Evolutionary conservation across 2,329 filamentous ascomycete genomes (phyloP), one percentile per base, ranked within the genome.

Genomic region (Colletotrichum abscissum): DNA sequence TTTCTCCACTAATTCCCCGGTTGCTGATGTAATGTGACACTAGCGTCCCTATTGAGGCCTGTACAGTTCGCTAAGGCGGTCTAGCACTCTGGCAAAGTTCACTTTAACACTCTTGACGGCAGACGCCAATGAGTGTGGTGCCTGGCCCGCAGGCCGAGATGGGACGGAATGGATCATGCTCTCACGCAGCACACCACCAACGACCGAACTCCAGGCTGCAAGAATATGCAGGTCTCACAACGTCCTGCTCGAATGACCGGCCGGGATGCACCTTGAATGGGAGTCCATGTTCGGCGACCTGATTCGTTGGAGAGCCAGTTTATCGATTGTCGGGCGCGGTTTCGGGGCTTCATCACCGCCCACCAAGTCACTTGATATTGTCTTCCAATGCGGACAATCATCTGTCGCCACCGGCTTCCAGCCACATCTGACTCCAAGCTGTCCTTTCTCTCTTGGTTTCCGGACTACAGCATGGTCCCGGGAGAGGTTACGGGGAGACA

Each of bases 1-100:
- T 22, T 22, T 60, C 26, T 11, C 63, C 57, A 57, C 33, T 46
- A 30, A 33, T 22, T 54, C 26, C 30, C 66, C 67, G 24, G 60
- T 22, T 70, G 70, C 70, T 73, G 70, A 73, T 66, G 70, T 73
- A 73, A 73, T 70, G 46, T 62, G 67, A 26, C n/a, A 62, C 67
- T 73, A 73, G 70, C 60, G 67, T 54, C 59, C 19, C 24, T 28
- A 9, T 42, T 24, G 56, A 46, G 26, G 28, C 30, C 67, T 49
- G 67, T 65, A 73, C 55, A 46, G 46, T 62, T 56, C 55, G 67
- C 67, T 62, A 65, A 57, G 55, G 54, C 22, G 12, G 59, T 46
- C 30, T 56, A 54, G 22, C 59, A 30, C 4, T 55, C 33, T 46
- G 22, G 55, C 59, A 42, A 64, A 24, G 24, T 60, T 24, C 24